Conservation (phyloP, 768 basidiomycete genomes). For the Boletus reticuloceps region DNA sequence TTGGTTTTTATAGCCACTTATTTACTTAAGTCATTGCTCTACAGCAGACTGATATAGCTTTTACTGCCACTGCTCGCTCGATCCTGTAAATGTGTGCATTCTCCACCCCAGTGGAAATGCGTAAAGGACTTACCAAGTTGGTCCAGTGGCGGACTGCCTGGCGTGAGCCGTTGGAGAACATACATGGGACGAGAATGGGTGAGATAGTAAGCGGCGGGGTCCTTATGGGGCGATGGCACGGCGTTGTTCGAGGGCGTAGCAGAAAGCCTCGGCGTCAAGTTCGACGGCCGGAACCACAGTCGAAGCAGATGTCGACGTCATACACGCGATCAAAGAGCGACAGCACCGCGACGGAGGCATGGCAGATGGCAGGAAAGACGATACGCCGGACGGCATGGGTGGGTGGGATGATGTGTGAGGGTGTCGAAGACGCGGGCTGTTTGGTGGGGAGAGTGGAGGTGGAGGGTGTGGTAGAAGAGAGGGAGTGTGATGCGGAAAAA, state of each 20-base stretch:
- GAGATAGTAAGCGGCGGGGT: constrained; percentile 49
- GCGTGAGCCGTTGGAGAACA: constrained; percentile 46
- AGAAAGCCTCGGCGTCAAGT: constrained; percentile 36
- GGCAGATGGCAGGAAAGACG: constrained; percentile 41
- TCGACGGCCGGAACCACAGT: constrained; percentile 12
- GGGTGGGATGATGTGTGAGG: constrained; percentile 34
- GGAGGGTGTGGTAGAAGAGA: constrained; percentile 53
- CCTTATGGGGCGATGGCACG: constrained; percentile 45
- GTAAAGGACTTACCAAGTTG: constrained; percentile 42
- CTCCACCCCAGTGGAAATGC: too few species aligned
- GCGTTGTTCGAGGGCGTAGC: constrained; percentile 37
- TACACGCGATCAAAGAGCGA: constrained; percentile 26
- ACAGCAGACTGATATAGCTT: too few species aligned
- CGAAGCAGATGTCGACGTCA: constrained; percentile 40
- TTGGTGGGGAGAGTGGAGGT: too few species aligned
- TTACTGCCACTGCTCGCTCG: too few species aligned
- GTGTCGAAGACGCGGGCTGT: constrained; percentile 39
- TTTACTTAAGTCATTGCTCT: too few species aligned
- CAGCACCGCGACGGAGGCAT: constrained; percentile 40
- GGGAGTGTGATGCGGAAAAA: constrained; percentile 59
- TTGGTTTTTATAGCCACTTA: too few species aligned
- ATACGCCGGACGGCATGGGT: constrained; percentile 41
- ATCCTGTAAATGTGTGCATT: too few species aligned
- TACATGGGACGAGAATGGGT: constrained; percentile 46
- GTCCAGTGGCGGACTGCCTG: constrained; percentile 44